Evolutionary conservation across 345 rosid species (phyloP).

Genomic region (Capsella bursapastoris): DNA sequence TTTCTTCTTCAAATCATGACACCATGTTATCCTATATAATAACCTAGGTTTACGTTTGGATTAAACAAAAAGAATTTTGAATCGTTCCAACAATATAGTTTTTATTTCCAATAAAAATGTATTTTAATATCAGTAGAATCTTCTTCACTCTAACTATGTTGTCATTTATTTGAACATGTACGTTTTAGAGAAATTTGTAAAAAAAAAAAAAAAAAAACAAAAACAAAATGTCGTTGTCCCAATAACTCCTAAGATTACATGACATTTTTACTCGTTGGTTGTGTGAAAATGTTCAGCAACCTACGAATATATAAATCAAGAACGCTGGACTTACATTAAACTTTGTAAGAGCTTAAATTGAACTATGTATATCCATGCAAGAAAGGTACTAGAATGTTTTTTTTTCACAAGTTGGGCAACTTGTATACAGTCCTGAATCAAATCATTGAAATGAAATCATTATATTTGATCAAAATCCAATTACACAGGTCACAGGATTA

Average conservation of each 20-base stretch:
- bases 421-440: neutral
- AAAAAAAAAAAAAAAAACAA: neutral
- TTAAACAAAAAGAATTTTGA: constrained; percentile 26
- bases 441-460: neutral
- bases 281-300: neutral
- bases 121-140: neutral
- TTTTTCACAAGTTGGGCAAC: constrained; percentile 23
- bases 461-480: neutral
- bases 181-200: neutral
- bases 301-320: neutral
- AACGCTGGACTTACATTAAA: no score
- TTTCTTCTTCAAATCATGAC: constrained; percentile 24
- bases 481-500: constrained; percentile 1
- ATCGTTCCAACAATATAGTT: constrained; percentile 5
- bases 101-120: neutral
- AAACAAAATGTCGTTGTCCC: neutral
- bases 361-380: neutral
- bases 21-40: constrained; percentile 29
- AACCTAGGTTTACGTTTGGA: neutral
- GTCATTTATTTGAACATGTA: constrained; percentile 16
- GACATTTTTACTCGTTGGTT: neutral
- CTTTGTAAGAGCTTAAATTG: neutral
- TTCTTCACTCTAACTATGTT: constrained; percentile 14
- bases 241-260: neutral
- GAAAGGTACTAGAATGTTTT: constrained; percentile 26